Base-by-base conservation (phyloP, 2,329 filamentous ascomycete species). In the Parastagonospora nodorum region DNA sequence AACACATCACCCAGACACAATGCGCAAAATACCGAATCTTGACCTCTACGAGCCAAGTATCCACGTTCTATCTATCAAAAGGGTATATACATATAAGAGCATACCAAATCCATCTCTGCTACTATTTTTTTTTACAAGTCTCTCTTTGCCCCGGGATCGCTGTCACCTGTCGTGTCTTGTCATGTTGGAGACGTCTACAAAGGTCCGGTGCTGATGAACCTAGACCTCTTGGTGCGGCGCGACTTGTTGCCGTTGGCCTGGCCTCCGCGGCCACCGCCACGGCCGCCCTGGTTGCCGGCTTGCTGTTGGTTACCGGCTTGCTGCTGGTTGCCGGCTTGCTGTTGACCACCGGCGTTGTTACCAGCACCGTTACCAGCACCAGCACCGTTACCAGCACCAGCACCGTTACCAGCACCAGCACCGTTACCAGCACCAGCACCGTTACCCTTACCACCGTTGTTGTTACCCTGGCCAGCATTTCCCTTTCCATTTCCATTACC, bases 401-500 rank as follows among this genome's bases (percentile, higher is more conserved):
- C 19, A 7, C 15, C n/a, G 12, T 32, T 32, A 11, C 29, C 41
- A 27, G 15, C 15, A 6, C 38, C 5, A 5, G 4, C 30, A 35
- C 10, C 27, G 6, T 39, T 40, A 14, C 15, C 15, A 5, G 16
- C 2, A 2, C 40, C 32, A 14, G 32, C 43, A 5, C 33, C 36
- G 15, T 40, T 33, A 4, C 44, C 50, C 14, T 49, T 53, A n/a
- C 48, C 54, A 31, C 7, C 15, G 16, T 47, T 46, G 27, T 27
- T 39, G 9, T 33, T 44, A 30, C 49, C 51, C n/a, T 42, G 37
- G n/a, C 30, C 16, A 19, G 28, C 29, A 11, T 51, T 58, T 16
- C 51, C 46, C 16, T 55, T 55, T 38, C 19, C 45, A 15, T 47
- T 53, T 19, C 54, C 55, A 15, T 58, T 58, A 2, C 50, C 51